Evolutionary conservation across 345 rosid genomes (phyloP).

Genomic region (Raphanus raphanistrum): DNA sequence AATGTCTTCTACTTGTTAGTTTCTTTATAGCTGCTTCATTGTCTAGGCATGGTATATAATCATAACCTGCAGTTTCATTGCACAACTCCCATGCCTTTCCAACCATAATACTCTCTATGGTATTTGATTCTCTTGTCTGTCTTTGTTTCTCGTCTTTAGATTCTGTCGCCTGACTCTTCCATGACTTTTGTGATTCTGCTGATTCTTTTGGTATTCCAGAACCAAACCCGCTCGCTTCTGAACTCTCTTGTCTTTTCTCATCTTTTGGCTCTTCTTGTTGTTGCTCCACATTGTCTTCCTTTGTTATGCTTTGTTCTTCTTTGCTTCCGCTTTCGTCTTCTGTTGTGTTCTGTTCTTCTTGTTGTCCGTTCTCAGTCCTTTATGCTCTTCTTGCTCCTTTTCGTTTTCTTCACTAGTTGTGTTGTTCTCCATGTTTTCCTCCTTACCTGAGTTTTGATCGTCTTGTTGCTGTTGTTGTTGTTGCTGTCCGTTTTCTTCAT

Average conservation of each 20-base stretch:
- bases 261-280: slow-evolving; percentile 35
- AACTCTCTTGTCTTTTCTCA: slow-evolving; percentile 16
- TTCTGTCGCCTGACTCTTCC: slow-evolving; percentile 72
- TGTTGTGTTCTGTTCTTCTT: slow-evolving; percentile 30
- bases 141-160: slow-evolving; percentile 79
- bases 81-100: slow-evolving; percentile 71
- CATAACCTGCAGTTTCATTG: slow-evolving; percentile 72
- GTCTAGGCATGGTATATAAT: slow-evolving; percentile 94
- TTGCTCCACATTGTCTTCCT: slow-evolving; percentile 23
- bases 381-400: slow-evolving; percentile 23
- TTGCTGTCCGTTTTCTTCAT: slow-evolving; percentile 26
- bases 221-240: slow-evolving; percentile 23
- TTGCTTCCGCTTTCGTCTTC: slow-evolving; percentile 5
- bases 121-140: slow-evolving; percentile 43
- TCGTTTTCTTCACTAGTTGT: slow-evolving; percentile 25
- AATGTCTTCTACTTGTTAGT: slow-evolving; percentile 57
- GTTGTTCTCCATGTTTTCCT: slow-evolving; percentile 22
- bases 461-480: slow-evolving; percentile 28
- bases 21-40: slow-evolving; percentile 67
- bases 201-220: slow-evolving; percentile 82
- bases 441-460: slow-evolving; percentile 28
- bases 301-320: slow-evolving; percentile 25
- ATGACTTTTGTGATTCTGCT: slow-evolving; percentile 65
- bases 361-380: slow-evolving; percentile 29
- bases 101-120: slow-evolving; percentile 22